Evolutionary conservation across 257 asterid species (phyloP).

Genomic region (Nicotiana tabacum): DNA sequence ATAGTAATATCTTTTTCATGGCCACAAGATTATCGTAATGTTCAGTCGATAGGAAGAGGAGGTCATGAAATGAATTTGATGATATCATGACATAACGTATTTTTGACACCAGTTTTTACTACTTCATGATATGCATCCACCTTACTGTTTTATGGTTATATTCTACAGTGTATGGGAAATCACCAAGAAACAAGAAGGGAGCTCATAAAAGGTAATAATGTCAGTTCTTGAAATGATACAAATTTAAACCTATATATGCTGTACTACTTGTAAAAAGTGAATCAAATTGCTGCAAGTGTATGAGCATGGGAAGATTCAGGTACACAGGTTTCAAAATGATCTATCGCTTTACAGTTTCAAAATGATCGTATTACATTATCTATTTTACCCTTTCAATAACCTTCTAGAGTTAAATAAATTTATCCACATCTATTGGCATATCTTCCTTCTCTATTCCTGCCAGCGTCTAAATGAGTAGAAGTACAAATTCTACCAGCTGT

Average conservation of each 20-base stretch:
- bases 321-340: background rate
- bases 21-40: no score
- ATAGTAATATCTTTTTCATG: no score
- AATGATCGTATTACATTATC: no score
- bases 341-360: no score
- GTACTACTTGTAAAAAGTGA: background rate
- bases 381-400: no score
- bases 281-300: background rate
- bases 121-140: background rate
- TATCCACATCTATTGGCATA: no score
- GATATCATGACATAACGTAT: background rate
- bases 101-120: background rate
- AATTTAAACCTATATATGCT: background rate
- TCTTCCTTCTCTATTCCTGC: no score
- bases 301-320: background rate
- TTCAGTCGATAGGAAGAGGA: no score
- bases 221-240: background rate
- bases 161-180: conserved; percentile 8
- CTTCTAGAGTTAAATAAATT: no score
- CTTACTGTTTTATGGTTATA: background rate
- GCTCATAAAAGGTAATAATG: conserved; percentile 8
- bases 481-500: background rate
- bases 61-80: background rate
- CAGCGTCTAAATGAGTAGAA: background rate
- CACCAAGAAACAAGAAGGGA: conserved; percentile 10